Base-by-base conservation (phyloP, 345 rosid species). In the Heritiera littoralis region DNA sequence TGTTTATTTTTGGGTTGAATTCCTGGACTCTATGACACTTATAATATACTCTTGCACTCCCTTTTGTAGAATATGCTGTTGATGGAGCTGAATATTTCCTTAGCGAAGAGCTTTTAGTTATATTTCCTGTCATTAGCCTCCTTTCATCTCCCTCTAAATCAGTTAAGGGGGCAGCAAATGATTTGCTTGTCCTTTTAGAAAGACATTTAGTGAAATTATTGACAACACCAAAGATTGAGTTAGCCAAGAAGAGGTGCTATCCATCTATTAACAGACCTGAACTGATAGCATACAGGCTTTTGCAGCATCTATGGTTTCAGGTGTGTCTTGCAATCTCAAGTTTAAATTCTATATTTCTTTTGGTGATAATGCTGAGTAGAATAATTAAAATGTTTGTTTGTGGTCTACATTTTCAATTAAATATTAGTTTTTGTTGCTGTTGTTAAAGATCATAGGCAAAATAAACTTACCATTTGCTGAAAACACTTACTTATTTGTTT, bases 81-180 rank as follows among this genome's bases (percentile, higher is more conserved):
- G 80, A 81, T 74, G 80, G 72, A 79, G 81, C 81, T 81, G 82
- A 82, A 77, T 77, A 65, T 75, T 73, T 72, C 76, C 77, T 88
- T 76, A 76, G 83, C 59, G 92, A 88, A 78, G 98, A 95, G 84
- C 90, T 92, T 54, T 83, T 95, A 74, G 80, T 93, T 77, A 82
- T 87, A 83, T 92, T 90, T 86, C 98, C 97, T 76, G 81, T 84
- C 74, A 84, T 93, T 79, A 84, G 82, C 77, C 92, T 95, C 73
- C 82, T 95, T 89, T 93, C 98, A 23, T 90, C 94, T 69, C 90
- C 97, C 77, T 95, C 98, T 83, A 89, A 83, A 84, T 86, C 90
- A 83, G 82, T 93, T 76, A 95, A 93, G 87, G 90, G 83, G 83
- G 86, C 83, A 58, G 94, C 97, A 76, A 84, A 83, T 87, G 92